Conservation (phyloP, 345 rosid genomes). For the Eutrema japonicum region DNA sequence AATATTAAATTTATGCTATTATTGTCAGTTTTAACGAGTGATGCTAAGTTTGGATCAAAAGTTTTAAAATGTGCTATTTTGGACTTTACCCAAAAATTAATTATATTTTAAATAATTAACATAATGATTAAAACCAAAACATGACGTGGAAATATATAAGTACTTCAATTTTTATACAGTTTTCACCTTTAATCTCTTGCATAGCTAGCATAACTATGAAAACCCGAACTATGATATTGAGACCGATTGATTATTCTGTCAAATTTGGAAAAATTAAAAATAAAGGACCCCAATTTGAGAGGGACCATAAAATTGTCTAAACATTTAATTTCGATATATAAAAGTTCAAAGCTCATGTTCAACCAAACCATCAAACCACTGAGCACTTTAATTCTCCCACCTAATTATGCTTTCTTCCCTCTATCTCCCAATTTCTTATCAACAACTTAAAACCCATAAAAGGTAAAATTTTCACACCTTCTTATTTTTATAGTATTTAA, state of each 20-base stretch:
- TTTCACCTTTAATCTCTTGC: not conserved
- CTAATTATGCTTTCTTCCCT: slow-evolving; percentile 15
- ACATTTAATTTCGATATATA: slow-evolving; percentile 12
- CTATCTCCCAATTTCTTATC: slow-evolving; percentile 24
- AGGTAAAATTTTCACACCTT: not conserved
- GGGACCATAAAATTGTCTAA: slow-evolving; percentile 36
- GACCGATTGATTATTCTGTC: not conserved
- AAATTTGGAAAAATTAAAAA: not conserved
- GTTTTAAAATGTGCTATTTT: no score
- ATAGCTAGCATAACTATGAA: not conserved
- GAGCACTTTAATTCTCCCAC: slow-evolving; percentile 29
- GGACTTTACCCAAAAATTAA: no score
- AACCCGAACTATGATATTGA: no score
- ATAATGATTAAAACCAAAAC: no score
- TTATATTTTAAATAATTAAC: no score
- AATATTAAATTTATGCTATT: no score
- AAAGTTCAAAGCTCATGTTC: slow-evolving; percentile 40
- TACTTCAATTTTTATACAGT: not conserved
- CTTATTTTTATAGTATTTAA: not conserved
- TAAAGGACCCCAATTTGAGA: not conserved
- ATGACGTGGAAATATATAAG: not conserved
- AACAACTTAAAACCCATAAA: slow-evolving; percentile 21
- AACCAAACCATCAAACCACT: slow-evolving; percentile 41
- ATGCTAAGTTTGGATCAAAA: no score
- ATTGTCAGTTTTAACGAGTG: no score